These are phyloP conservation scores for Cystobasidium ongulense DNA, from an alignment of 768 basidiomycete species.

Conservation along the genomic window DNA sequence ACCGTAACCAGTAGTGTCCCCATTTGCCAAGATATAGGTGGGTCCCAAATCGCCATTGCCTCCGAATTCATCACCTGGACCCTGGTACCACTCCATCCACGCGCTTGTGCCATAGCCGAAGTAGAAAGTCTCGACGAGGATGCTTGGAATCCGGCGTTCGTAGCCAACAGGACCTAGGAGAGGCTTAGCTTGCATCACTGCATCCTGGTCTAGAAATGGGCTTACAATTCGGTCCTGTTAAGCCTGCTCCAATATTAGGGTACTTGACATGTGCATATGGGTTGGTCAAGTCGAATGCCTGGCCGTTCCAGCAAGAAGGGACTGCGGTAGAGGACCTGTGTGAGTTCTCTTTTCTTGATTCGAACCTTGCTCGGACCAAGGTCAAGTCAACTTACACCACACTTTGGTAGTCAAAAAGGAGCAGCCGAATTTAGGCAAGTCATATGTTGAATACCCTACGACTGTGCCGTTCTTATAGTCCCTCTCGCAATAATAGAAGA, in stretches of 20 bases:
- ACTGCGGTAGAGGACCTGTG: background rate
- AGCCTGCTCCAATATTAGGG: conserved; percentile 16
- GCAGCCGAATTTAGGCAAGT: conserved; percentile 13
- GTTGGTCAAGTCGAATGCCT: conserved; percentile 4
- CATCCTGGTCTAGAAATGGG: background rate
- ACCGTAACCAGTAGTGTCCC: conserved; percentile 24
- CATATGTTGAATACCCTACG: background rate
- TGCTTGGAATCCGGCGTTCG: conserved; percentile 19
- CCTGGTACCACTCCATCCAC: conserved; percentile 5
- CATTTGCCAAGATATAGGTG: conserved; percentile 21
- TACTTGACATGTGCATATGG: conserved; percentile 12
- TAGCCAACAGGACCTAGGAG: conserved; percentile 9
- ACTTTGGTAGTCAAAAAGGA: conserved; percentile 23
- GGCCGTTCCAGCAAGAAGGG: conserved; percentile 27
- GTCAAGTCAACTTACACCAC: conserved; percentile 4
- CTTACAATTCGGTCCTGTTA: conserved; percentile 8
- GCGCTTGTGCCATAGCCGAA: background rate
- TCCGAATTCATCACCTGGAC: conserved; percentile 8
- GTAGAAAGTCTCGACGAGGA: conserved; percentile 25
- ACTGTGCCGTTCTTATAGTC: conserved; percentile 19
- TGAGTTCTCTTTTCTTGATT: background rate
- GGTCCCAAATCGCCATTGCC: conserved; percentile 2
- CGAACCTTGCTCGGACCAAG: background rate
- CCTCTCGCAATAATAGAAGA: conserved; percentile 30
- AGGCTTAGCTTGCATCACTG: background rate